Percentiles rank a stretch among this genome's conserved stretches.
Conservation (phyloP, 768 basidiomycete genomes). For the Mycena floridula region DNA sequence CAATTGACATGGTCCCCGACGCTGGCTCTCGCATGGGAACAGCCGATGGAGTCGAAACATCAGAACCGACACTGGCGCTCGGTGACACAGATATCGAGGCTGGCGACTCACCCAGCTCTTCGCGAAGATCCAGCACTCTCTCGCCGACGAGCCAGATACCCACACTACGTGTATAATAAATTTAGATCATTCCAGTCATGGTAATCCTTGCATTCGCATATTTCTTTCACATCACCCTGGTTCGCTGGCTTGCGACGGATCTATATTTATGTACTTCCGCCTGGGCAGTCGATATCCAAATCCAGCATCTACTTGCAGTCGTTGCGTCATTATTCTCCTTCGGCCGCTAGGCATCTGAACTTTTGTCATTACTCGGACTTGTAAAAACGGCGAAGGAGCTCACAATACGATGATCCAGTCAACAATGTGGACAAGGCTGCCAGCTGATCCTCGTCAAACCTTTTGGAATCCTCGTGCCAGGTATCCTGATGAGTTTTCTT, state of each 20-base stretch:
- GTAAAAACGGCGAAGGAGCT: constrained; percentile 14
- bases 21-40: constrained; percentile 65
- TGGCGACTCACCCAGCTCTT: constrained; percentile 26
- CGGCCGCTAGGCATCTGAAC: too few relatives aligned
- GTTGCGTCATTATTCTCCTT: too few relatives aligned
- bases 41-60: constrained; percentile 60
- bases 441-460: constrained; percentile 83
- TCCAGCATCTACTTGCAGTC: too few relatives aligned
- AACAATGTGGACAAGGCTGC: constrained; percentile 76
- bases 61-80: constrained; percentile 41
- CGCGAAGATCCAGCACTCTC: constrained; percentile 22
- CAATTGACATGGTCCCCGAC: constrained; percentile 67
- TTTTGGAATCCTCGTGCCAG: constrained; percentile 84
- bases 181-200: too few relatives aligned
- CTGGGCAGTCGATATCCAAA: too few relatives aligned
- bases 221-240: too few relatives aligned
- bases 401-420: constrained; percentile 81
- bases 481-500: constrained; percentile 83
- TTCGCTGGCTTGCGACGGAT: too few relatives aligned
- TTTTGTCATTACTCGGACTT: too few relatives aligned
- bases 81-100: constrained; percentile 38
- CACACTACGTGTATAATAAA: constrained; percentile 31
- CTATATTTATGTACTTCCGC: too few relatives aligned
- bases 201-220: too few relatives aligned
- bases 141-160: constrained; percentile 35